phyloP scores from a whole-genome alignment of 108 stramenopile genomes.

The Seminavis robusta region DNA sequence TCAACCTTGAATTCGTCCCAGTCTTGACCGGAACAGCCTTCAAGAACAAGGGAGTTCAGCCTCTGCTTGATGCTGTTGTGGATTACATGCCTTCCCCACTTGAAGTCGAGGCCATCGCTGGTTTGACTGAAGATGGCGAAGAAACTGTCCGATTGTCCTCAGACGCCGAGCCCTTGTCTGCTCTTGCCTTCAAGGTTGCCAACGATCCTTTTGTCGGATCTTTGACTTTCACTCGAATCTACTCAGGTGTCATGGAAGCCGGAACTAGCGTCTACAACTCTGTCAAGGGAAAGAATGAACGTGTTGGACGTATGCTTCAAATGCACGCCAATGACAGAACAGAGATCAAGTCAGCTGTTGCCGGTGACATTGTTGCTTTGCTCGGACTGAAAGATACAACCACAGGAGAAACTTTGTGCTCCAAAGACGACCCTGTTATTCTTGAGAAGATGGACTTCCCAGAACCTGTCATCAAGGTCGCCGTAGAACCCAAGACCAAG shows the following conservation, averaged over 20 bases:
- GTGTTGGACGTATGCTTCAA: conserved; percentile 96
- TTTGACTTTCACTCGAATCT: conserved; percentile 94
- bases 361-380: conserved; percentile 95
- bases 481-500: conserved; percentile 95
- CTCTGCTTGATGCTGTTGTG: conserved; percentile 94
- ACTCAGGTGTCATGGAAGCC: conserved; percentile 92
- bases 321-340: conserved; percentile 97
- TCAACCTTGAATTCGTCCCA: conserved; percentile 80
- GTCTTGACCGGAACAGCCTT: conserved; percentile 97
- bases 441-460: conserved; percentile 99
- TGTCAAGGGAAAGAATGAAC: conserved; percentile 97
- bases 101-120: conserved; percentile 94
- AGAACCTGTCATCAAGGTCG: conserved; percentile 97
- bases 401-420: conserved; percentile 97
- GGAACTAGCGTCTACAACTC: conserved; percentile 94
- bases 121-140: conserved; percentile 75
- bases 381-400: conserved; percentile 95
- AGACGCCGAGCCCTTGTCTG: conserved; percentile 90
- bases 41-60: conserved; percentile 98
- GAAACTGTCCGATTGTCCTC: conserved; percentile 59
- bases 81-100: conserved; percentile 97
- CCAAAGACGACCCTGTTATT: conserved; percentile 72
- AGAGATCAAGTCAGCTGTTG: conserved; percentile 87
- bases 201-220: conserved; percentile 95
- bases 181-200: conserved; percentile 98